Percentiles rank a stretch among this genome's conserved stretches.
phyloP scores from a whole-genome alignment of 768 basidiomycete species.

The Kwoniella dejecticola region DNA sequence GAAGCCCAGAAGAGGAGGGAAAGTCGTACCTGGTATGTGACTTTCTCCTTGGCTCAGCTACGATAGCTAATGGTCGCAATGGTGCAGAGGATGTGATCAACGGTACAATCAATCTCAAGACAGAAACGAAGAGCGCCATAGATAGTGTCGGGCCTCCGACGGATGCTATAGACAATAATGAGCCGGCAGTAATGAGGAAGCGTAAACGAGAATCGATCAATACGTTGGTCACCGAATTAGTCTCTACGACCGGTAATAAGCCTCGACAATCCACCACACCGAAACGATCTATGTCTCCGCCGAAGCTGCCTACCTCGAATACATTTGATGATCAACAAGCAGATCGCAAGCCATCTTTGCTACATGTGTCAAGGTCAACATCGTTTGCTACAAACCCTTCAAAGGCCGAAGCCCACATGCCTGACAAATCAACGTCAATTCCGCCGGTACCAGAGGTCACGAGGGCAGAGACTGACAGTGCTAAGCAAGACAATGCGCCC shows the following conservation, averaged over 20 bases:
- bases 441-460: constrained; percentile 1
- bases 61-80: too few species aligned
- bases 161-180: constrained; percentile 21
- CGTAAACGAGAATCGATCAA: constrained; percentile 34
- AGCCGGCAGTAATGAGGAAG: constrained; percentile 46
- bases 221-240: constrained; percentile 42
- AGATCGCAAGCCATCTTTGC: constrained; percentile 36
- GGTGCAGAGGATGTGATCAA: constrained; percentile 46
- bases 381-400: constrained; percentile 29
- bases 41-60: background rate
- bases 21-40: constrained; percentile 34
- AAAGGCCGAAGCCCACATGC: background rate
- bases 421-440: constrained; percentile 5
- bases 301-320: background rate
- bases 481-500: background rate
- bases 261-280: background rate
- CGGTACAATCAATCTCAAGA: constrained; percentile 14
- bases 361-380: constrained; percentile 40
- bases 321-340: background rate
- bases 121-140: constrained; percentile 8
- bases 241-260: constrained; percentile 30
- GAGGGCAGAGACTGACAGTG: background rate
- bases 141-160: constrained; percentile 10
- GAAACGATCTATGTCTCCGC: background rate
- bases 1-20: constrained; percentile 34